Conservation (phyloP, 345 rosid genomes). For the Laguncularia racemosa region DNA sequence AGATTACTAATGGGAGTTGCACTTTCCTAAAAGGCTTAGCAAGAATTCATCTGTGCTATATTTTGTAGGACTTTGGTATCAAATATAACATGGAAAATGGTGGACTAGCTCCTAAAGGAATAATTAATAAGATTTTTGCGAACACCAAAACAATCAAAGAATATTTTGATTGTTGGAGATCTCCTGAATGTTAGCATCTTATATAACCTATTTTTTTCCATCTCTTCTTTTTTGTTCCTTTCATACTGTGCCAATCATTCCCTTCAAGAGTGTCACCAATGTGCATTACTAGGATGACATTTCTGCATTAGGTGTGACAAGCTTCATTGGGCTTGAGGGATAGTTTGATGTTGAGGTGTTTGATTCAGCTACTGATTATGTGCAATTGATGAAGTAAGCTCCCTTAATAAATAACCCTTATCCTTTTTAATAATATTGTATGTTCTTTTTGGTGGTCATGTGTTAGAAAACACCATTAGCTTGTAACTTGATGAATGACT, state of each 20-base stretch:
- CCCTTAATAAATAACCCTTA: not conserved
- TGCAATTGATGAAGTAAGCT: constrained; percentile 85
- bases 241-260: constrained; percentile 1
- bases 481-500: too few relatives aligned
- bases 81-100: constrained; percentile 99
- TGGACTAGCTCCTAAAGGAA: constrained; percentile 98
- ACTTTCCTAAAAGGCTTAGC: not conserved
- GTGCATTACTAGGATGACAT: constrained; percentile 68
- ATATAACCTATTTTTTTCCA: not conserved
- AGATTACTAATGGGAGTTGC: too few relatives aligned
- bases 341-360: constrained; percentile 92
- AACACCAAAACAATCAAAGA: constrained; percentile 90
- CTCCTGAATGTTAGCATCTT: constrained; percentile 56
- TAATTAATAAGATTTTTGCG: constrained; percentile 91
- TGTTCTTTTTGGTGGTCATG: not conserved
- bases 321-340: constrained; percentile 76
- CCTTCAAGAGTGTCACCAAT: not conserved
- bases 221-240: not conserved
- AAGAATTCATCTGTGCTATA: not conserved
- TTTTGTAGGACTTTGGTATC: constrained; percentile 88
- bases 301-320: constrained; percentile 51
- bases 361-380: constrained; percentile 88
- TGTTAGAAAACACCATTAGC: not conserved
- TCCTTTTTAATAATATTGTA: not conserved
- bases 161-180: constrained; percentile 66